Evolutionary conservation across 2,329 filamentous ascomycete species (phyloP).

Genomic region (Verticillium albo-atrum): DNA sequence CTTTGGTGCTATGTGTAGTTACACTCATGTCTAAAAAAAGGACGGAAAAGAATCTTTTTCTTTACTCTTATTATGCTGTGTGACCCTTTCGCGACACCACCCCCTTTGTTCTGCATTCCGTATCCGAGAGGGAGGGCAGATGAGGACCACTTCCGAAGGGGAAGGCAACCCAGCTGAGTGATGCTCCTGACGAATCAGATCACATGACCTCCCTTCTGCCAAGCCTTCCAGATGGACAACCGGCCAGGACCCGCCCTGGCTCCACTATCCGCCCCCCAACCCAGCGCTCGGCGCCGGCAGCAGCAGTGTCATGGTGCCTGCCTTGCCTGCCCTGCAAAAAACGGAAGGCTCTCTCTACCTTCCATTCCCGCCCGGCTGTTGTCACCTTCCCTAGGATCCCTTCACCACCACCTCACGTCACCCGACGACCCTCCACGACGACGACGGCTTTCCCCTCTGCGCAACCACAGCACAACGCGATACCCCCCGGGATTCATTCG

Average conservation of each 20-base stretch:
- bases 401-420: background rate
- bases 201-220: background rate
- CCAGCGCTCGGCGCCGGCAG: background rate
- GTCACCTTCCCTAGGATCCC: background rate
- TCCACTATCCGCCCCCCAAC: background rate
- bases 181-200: background rate
- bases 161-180: background rate
- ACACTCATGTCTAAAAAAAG: background rate
- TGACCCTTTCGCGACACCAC: background rate
- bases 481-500: background rate
- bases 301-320: background rate
- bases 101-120: background rate
- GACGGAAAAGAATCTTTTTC: background rate
- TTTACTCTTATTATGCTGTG: background rate
- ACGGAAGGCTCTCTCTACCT: background rate
- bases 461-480: background rate
- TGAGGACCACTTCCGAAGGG: background rate
- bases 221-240: background rate
- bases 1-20: background rate
- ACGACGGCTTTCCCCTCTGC: background rate
- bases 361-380: background rate
- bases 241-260: background rate
- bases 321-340: background rate
- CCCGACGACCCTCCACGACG: background rate
- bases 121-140: background rate